These are phyloP conservation scores for Xylaria sp. DNA, from an alignment of 2,329 filamentous ascomycete genomes.

Conservation along the genomic window DNA sequence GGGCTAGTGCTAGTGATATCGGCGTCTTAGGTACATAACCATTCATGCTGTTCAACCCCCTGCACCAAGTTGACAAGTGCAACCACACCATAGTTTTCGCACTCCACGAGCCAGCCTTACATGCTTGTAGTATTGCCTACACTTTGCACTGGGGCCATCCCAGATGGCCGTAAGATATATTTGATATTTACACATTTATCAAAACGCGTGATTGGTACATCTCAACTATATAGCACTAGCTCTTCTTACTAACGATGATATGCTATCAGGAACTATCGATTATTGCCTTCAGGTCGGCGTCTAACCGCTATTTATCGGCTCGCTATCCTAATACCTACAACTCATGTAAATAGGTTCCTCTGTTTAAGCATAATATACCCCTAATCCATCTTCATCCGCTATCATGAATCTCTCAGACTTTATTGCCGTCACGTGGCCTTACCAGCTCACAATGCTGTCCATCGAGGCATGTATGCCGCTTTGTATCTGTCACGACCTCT, in stretches of 20 bases:
- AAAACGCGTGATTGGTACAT: background rate
- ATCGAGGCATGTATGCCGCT: background rate
- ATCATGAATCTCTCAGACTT: background rate
- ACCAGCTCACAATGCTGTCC: constrained; percentile 1
- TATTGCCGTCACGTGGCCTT: background rate
- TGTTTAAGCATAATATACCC: background rate
- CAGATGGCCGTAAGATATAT: background rate
- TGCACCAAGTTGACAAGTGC: background rate
- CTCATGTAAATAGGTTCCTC: background rate
- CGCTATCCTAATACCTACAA: background rate
- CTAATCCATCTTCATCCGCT: background rate
- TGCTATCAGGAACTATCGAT: too few relatives aligned
- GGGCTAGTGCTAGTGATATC: too few relatives aligned
- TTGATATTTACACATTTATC: background rate
- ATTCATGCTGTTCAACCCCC: background rate
- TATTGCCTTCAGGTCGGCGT: background rate
- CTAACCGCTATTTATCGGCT: background rate
- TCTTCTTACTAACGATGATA: background rate
- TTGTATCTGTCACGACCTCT: too few relatives aligned
- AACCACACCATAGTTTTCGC: background rate
- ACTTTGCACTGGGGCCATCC: background rate
- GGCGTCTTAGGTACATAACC: background rate
- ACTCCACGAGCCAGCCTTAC: too few relatives aligned
- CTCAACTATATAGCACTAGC: background rate
- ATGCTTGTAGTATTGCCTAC: too few relatives aligned